These are phyloP conservation scores for Diaporthe sp. DNA, from an alignment of 2,329 filamentous ascomycete genomes.

Conservation along the genomic window DNA sequence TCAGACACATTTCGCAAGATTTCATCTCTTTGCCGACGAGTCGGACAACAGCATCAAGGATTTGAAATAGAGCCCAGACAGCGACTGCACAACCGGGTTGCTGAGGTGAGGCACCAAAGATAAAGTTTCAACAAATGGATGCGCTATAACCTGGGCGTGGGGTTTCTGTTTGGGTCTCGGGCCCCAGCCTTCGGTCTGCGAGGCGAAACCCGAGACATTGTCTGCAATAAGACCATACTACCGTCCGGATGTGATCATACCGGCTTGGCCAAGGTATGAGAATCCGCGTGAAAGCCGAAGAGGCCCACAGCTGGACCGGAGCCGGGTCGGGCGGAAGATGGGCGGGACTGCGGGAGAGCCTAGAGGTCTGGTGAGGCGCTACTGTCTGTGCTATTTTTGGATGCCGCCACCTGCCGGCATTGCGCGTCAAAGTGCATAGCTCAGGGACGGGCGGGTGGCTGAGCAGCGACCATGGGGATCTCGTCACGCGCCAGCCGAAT, in stretches of 20 bases:
- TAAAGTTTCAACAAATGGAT: background rate
- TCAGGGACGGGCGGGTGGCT: conserved; percentile 17
- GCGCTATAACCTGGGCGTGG: background rate
- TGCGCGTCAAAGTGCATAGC: background rate
- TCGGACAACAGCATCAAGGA: background rate
- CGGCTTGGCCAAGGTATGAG: conserved; percentile 20
- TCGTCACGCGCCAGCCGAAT: conserved; percentile 18
- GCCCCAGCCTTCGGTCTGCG: background rate
- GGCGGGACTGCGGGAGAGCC: background rate
- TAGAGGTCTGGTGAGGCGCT: conserved; percentile 1
- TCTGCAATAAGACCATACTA: background rate
- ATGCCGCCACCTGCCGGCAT: conserved; percentile 12
- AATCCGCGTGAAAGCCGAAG: background rate
- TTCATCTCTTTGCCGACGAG: background rate
- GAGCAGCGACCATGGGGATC: conserved; percentile 7
- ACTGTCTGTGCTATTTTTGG: conserved; percentile 39
- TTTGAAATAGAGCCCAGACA: background rate
- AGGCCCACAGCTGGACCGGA: conserved; percentile 9
- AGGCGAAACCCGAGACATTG: background rate
- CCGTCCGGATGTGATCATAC: conserved; percentile 11
- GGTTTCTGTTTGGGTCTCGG: background rate
- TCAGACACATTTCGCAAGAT: background rate
- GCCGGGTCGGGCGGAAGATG: conserved; percentile 5
- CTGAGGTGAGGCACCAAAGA: background rate
- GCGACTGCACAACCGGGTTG: background rate